Conservation (phyloP, 352 stramenopile genomes). For the Phytophthora lateralis region DNA sequence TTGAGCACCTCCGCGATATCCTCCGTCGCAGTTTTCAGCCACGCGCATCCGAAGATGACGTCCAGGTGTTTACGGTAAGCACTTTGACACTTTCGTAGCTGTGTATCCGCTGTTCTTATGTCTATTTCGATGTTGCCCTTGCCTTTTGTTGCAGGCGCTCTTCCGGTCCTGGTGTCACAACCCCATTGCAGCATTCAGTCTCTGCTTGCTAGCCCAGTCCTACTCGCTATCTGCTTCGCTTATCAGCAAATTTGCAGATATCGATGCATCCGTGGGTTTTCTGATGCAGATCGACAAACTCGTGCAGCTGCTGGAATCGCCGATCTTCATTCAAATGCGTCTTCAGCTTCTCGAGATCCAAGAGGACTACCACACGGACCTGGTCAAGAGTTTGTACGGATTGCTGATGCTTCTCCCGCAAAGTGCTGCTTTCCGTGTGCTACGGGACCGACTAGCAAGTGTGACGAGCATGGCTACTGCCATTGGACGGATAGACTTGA, state of each 20-base stretch:
- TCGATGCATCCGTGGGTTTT: slow-evolving; percentile 98
- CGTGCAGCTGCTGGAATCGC: slow-evolving; percentile 99
- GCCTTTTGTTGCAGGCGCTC: slow-evolving; percentile 30
- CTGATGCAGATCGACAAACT: slow-evolving; percentile 99
- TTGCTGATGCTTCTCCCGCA: slow-evolving; percentile 98
- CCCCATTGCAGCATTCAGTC: slow-evolving; percentile 95
- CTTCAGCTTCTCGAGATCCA: slow-evolving; percentile 98
- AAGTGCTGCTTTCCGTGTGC: slow-evolving; percentile 82
- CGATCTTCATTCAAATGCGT: slow-evolving; percentile 98
- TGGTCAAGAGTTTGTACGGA: slow-evolving; percentile 98
- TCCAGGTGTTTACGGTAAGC: slow-evolving; percentile 73
- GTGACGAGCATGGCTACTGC: slow-evolving; percentile 89
- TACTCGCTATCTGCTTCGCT: slow-evolving; percentile 97
- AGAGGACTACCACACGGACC: slow-evolving; percentile 92
- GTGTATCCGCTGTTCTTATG: no score
- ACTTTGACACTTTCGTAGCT: background rate
- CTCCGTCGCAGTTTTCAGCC: slow-evolving; percentile 80
- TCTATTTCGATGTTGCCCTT: no score
- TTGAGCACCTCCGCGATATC: slow-evolving; percentile 88
- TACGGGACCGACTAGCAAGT: slow-evolving; percentile 82
- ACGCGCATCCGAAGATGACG: slow-evolving; percentile 70
- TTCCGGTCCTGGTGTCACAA: slow-evolving; percentile 98
- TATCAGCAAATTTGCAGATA: slow-evolving; percentile 96
- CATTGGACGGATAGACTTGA: slow-evolving; percentile 80
- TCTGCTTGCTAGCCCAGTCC: slow-evolving; percentile 97